Conservation (phyloP, 1,139 yeast species). For the Yamadazyma aaseri region DNA sequence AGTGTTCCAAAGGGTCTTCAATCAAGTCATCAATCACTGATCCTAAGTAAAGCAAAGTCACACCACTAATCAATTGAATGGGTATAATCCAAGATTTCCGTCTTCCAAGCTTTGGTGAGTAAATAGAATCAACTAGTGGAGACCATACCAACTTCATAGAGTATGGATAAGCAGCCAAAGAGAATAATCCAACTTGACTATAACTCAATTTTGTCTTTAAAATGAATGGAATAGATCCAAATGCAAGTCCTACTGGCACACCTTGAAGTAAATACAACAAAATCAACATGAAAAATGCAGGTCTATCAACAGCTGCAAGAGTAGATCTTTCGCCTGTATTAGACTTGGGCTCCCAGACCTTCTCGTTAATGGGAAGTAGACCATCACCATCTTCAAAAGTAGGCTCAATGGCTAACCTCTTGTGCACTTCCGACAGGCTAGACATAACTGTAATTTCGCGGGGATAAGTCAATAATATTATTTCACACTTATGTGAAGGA, state of each 20-base stretch:
- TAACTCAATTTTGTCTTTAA: conserved; percentile 80
- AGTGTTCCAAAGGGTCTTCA: conserved; percentile 52
- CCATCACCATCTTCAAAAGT: conserved; percentile 10
- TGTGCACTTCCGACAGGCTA: conserved; percentile 14
- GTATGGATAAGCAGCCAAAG: conserved; percentile 93
- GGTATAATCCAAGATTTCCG: conserved; percentile 96
- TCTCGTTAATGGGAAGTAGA: conserved; percentile 32
- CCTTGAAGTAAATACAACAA: conserved; percentile 84
- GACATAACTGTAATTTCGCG: too few species aligned
- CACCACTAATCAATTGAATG: conserved; percentile 74
- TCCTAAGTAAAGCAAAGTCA: conserved; percentile 67
- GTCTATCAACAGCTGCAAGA: conserved; percentile 51
- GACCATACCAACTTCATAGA: conserved; percentile 92
- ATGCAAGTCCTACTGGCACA: conserved; percentile 92
- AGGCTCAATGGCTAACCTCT: conserved; percentile 12
- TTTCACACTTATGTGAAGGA: too few species aligned
- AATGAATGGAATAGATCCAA: conserved; percentile 93
- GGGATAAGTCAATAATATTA: too few species aligned
- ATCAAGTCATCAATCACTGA: conserved; percentile 54
- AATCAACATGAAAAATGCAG: conserved; percentile 71
- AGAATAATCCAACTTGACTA: conserved; percentile 86
- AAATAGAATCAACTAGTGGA: conserved; percentile 90
- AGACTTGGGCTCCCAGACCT: conserved; percentile 14
- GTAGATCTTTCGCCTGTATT: conserved; percentile 3
- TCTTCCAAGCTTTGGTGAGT: conserved; percentile 66